Percentiles rank a stretch among this genome's conserved stretches.
Conservation (phyloP, 2,329 filamentous ascomycete species). For the Scedosporium boydii region DNA sequence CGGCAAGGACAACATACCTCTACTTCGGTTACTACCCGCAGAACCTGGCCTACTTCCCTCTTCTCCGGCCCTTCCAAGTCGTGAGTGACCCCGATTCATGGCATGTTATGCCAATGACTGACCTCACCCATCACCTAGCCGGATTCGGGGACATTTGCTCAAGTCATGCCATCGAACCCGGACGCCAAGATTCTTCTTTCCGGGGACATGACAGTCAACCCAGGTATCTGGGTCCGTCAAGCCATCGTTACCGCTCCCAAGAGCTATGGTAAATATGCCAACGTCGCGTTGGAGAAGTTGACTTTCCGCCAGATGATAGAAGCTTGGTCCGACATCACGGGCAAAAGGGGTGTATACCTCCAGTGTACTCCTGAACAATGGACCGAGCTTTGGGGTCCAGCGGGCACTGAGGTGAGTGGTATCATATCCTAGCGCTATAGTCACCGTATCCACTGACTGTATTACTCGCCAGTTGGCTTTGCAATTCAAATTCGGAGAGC, state of each 20-base stretch:
- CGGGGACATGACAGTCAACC: slow-evolving; percentile 14
- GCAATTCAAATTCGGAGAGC: slow-evolving; percentile 16
- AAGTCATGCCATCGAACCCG: slow-evolving; percentile 12
- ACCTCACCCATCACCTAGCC: background rate
- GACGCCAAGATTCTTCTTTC: slow-evolving; percentile 15
- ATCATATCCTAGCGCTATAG: background rate
- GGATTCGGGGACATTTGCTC: slow-evolving; percentile 10
- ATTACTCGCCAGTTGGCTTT: slow-evolving; percentile 9
- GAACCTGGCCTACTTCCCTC: slow-evolving; percentile 17
- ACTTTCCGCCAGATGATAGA: slow-evolving; percentile 14
- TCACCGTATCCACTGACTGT: background rate
- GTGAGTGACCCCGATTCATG: background rate
- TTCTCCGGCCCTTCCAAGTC: background rate
- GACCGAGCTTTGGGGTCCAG: slow-evolving; percentile 12
- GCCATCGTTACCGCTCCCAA: slow-evolving; percentile 9
- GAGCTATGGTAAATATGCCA: slow-evolving; percentile 14
- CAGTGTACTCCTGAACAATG: slow-evolving; percentile 12
- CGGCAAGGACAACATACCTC: slow-evolving; percentile 29
- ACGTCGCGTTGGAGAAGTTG: slow-evolving; percentile 16
- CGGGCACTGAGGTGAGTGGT: slow-evolving; percentile 11
- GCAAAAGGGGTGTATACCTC: slow-evolving; percentile 13
- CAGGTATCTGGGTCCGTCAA: slow-evolving; percentile 16
- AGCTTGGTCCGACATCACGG: slow-evolving; percentile 15
- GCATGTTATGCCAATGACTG: background rate
- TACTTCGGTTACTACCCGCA: slow-evolving; percentile 24